Evolutionary conservation across 306 rosid species (phyloP).

Genomic region (Styphnolobium japonicum): DNA sequence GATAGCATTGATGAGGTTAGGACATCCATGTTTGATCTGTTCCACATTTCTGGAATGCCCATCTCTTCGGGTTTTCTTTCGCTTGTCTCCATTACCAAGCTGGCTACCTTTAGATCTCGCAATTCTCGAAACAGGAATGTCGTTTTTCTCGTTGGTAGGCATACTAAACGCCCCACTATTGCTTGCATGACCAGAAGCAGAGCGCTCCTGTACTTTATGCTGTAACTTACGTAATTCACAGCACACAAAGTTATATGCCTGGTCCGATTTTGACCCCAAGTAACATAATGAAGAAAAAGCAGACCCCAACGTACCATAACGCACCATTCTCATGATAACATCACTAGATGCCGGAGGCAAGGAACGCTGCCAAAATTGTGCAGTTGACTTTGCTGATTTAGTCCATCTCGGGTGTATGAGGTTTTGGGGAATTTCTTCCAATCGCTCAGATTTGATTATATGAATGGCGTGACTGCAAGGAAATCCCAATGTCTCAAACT

Average conservation of each 20-base stretch:
- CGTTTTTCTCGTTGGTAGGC: not conserved
- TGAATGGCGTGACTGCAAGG: conserved; percentile 19
- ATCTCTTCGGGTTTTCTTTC: not conserved
- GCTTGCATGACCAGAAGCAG: not conserved
- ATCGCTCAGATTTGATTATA: conserved; percentile 4
- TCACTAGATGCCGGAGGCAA: not conserved
- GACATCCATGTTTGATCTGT: not conserved
- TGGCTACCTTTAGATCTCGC: not conserved
- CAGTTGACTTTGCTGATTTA: conserved; percentile 7
- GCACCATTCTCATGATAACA: not conserved
- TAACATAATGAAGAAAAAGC: not conserved
- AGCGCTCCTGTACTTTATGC: not conserved
- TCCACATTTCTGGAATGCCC: not conserved
- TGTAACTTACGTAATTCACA: not conserved
- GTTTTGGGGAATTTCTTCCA: not conserved
- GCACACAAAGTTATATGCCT: not conserved
- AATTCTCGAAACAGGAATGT: not conserved
- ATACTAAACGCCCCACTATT: not conserved
- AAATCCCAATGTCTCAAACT: conserved; percentile 16
- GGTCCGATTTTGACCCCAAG: not conserved
- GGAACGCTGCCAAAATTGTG: not conserved
- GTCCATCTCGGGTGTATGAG: conserved; percentile 16
- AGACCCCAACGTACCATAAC: not conserved
- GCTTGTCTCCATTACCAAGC: not conserved
- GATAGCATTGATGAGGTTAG: not conserved